Evolutionary conservation across 75 land plant genomes (phyloP), one percentile per base, ranked within the genome.

Genomic region (Larix kaempferi): DNA sequence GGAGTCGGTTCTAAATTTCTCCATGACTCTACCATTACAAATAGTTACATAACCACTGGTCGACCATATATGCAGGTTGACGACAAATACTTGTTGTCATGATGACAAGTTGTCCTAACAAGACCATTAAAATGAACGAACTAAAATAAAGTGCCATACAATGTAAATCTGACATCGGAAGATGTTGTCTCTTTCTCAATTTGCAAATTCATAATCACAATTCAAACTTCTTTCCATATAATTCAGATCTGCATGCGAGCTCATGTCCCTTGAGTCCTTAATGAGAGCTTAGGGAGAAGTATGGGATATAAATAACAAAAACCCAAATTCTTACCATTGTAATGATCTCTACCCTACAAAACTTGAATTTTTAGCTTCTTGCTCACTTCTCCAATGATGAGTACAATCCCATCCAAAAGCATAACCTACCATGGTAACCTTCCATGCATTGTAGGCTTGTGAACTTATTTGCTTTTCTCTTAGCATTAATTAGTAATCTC

Each of bases 391-490:
- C 49, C 49, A 44, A 8, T 6, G 49, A 44, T 44, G 49, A 29
- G 33, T 44, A 44, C 7, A 69, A 21, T 69, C 52, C 44, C 52
- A 41, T 41, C 54, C 25, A 69, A 69, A 69, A 12, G 33, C 37
- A 15, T 16, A 16, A 41, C 3, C 22, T 21, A n/a, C 54, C n/a
- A 21, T 22, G 25, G 41, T 39, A 21, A 19, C 73, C 23, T 69
- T 69, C 44, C 49, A 29, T 41, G 41, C 22, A n/a, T 49, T 49
- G n/a, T 41, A 11, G 49, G 41, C 23, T 41, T n/a, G 17, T 69
- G 73, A 69, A 8, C 41, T 41, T 41, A 21, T 69, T 69, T 69
- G 52, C 73, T 69, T 69, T 69, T 44, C 41, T 41, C 73, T 69
- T 69, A 4, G 73, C 73, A n/a, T 41, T 5, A 69, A 69, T 69